These are phyloP conservation scores for Acanthamoeba sp. DNA, from an alignment of 208 protist species.

Conservation along the genomic window DNA sequence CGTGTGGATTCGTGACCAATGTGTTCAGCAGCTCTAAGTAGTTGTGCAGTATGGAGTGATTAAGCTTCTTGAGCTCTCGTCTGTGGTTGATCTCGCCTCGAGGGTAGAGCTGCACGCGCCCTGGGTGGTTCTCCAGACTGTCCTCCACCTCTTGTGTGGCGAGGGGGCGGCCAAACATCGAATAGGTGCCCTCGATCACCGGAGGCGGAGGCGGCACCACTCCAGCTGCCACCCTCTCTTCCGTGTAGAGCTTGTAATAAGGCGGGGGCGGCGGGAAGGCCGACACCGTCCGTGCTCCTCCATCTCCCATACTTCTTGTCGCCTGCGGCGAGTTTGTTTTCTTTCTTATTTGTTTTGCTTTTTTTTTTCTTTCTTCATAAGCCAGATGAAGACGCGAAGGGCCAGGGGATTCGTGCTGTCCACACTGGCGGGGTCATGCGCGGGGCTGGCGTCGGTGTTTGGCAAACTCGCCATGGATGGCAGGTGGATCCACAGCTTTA, in stretches of 20 bases:
- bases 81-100: conserved; percentile 78
- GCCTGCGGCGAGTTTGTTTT: conserved; percentile 22
- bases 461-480: conserved; percentile 65
- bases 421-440: conserved; percentile 49
- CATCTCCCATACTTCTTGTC: conserved; percentile 12
- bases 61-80: conserved; percentile 84
- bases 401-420: not conserved
- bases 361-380: not conserved
- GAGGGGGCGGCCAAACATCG: conserved; percentile 44
- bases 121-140: conserved; percentile 59
- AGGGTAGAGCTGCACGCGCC: conserved; percentile 73
- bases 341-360: not conserved
- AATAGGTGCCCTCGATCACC: conserved; percentile 70
- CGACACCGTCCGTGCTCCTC: conserved; percentile 76
- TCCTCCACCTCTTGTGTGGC: conserved; percentile 67
- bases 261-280: conserved; percentile 80
- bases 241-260: conserved; percentile 82
- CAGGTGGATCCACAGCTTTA: not conserved
- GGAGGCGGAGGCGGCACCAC: conserved; percentile 74
- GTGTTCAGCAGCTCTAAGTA: conserved; percentile 83
- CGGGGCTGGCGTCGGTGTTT: conserved; percentile 55
- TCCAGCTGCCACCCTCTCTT: conserved; percentile 10
- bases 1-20: conserved; percentile 79
- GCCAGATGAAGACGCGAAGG: not conserved
- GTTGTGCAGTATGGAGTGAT: conserved; percentile 84